Evolutionary conservation across 495 filamentous ascomycete genomes (phyloP), one percentile per base, ranked within the genome.

Genomic region (Rostrohypoxylon terebratum): DNA sequence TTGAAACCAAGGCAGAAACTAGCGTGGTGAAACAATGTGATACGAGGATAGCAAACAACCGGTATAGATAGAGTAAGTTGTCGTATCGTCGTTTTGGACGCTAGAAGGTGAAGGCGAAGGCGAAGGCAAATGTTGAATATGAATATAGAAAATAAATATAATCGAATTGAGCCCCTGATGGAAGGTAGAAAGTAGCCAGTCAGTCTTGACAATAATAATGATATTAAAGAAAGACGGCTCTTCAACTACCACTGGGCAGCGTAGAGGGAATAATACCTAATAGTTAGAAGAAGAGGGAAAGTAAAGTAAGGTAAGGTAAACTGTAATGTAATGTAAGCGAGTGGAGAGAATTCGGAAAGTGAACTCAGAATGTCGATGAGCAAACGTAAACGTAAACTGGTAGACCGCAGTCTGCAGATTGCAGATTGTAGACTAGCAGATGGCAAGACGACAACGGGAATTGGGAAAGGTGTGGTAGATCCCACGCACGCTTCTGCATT

Each of bases 291-390:
- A 63, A 18, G 5, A 28, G 50, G 33, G 28, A 28, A 58, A 60
- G 38, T 23, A 59, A 36, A 18, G 25, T n/a, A n/a, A n/a, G n/a
- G 8, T 47, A 13, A 31, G 31, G 48, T 53, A 53, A 53, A 21
- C 28, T 21, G 44, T 48, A 23, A 69, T 4, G 36, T 38, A 38
- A 42, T 14, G 53, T 44, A 60, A 70, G 45, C 36, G 62, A 71
- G 62, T 63, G 63, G 63, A 72, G 58, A 34, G 55, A 50, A 53
- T 55, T 48, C 42, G 45, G 48, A 40, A 53, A 45, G 40, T 61
- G 62, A 66, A 57, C 65, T 71, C 62, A 71, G 62, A 55, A 71
- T 71, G 38, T 71, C 62, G 45, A 70, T 47, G 34, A 54, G 61
- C 65, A 60, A 68, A 62, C 45, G 23, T 55, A 60, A 68, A 62